Base-by-base conservation (phyloP, 306 rosid species). In the Alnus rubra region DNA sequence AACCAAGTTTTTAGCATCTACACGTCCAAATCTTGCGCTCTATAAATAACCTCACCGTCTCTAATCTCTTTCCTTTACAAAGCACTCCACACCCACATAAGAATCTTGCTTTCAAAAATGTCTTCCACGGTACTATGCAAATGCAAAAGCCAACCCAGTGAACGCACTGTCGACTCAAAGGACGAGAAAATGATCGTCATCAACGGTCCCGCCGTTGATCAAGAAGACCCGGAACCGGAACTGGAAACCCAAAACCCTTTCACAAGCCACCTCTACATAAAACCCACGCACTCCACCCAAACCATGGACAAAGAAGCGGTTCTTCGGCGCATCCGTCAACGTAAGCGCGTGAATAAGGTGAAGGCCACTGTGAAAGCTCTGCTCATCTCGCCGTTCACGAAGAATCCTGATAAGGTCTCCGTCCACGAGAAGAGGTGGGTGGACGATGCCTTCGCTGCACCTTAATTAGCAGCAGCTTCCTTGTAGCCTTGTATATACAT, bases 401-500 rank as follows among this genome's bases (percentile, higher is more conserved):
- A 39, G 5, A 71, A 78, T 53, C 19, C 56, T 18, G 74, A 42
- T 12, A 49, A 69, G 14, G 73, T 30, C 50, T 60, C 88, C 2
- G 64, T 44, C 19, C 74, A 63, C 28, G 68, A 72, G 11, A 85
- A 35, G 37, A 83, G 63, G 59, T 85, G 89, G 89, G 58, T 76
- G 12, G 89, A 88, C 54, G 90, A 87, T 18, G 77, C 88, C 44
- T 87, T 87, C 55, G 77, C 90, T 37, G 82, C 90, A 53, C 82
- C 71, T 5, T 84, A 23, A 23, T 23, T 23, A 80, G 53, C 14
- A 12, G 1, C 11, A 9, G 59, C n/a, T 37, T 33, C 37, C 37
- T 12, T 39, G 18, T 5, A 23, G 28, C 28, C 28, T 23, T 23
- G 28, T 23, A 23, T 23, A 23, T 23, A 23, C 28, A 23, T 23